Evolutionary conservation across 805 yeast species (phyloP).

Genomic region (Nakazawaea molendinolei): DNA sequence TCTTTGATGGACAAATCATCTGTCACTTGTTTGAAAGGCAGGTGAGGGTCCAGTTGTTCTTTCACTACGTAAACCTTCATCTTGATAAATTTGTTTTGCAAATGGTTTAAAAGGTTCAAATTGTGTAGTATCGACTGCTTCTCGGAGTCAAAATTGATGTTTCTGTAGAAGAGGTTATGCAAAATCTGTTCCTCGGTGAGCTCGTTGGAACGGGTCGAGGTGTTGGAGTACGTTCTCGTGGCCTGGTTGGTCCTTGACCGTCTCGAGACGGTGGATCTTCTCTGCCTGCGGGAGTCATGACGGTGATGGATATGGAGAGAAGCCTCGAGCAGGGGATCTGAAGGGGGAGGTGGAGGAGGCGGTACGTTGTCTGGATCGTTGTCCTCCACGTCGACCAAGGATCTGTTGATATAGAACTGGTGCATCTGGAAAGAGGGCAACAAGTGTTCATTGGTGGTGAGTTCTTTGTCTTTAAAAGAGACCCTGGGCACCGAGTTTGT

Average conservation of each 20-base stretch:
- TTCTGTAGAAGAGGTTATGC: conserved; percentile 6
- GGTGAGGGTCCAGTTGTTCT: neutral
- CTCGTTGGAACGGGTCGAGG: conserved; percentile 4
- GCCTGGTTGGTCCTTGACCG: conserved; percentile 1
- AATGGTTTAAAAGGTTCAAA: conserved; percentile 10
- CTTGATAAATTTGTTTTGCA: conserved; percentile 12
- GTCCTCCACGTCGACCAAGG: conserved; percentile 9
- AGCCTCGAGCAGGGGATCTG: neutral
- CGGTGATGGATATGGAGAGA: neutral
- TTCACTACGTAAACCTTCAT: conserved; percentile 10
- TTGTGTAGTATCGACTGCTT: conserved; percentile 12
- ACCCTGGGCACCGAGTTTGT: conserved; percentile 3
- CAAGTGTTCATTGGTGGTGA: conserved; percentile 2
- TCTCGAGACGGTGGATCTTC: neutral
- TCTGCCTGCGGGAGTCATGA: neutral
- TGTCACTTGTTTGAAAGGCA: conserved; percentile 4
- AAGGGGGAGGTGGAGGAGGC: conserved; percentile 8
- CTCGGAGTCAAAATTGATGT: conserved; percentile 11
- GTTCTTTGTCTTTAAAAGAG: neutral
- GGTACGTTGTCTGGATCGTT: conserved; percentile 1
- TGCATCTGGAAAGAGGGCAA: conserved; percentile 15
- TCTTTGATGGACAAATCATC: conserved; percentile 10
- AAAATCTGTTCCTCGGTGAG: conserved; percentile 9
- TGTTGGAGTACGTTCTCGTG: neutral
- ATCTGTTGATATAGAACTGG: conserved; percentile 13